Base-by-base conservation (phyloP, 495 filamentous ascomycete genomes). In the Podospora pseudoanserina region DNA sequence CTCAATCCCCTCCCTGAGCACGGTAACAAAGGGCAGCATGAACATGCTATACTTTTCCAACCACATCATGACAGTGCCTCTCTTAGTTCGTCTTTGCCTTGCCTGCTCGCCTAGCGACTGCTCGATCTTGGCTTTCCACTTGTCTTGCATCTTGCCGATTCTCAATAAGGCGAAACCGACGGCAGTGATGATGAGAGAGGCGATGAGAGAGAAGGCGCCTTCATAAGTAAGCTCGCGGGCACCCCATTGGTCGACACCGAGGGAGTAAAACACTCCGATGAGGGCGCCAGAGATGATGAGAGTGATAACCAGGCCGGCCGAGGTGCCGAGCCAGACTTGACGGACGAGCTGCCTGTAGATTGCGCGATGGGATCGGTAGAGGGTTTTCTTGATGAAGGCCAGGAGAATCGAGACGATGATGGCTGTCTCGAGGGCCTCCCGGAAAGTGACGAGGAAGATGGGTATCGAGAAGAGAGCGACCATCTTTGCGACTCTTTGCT, bases 371-470 rank as follows among this genome's bases (percentile, higher is more conserved):
- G 85, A 84, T 11, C 87, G 87, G 62, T 78, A 80, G 39, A 95
- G 83, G 0, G 90, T 88, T 72, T 93, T 90, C 73, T 92, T 94
- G 59, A 95, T 80, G 73, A 92, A 95, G 28, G 92, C 87, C 60
- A 96, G 82, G 3, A 96, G 82, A 20, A 95, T 88, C 2, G 92
- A 94, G 53, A 95, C 88, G 67, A 96, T 90, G 73, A 95, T 90
- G 67, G 83, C 87, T 0, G 88, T 90, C 77, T 96, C 92, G 26
- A 96, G 79, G 44, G 88, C 88, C 82, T 96, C 92, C 74, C 92
- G 90, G 73, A 95, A 94, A 72, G 88, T 86, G 75, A 96, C 89
- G 79, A 96, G 93, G 79, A 95, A 96, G 60, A 95, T 85, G 63
- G 88, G 88, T 11, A 90, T 84, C 60, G 86, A 80, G 72, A 90